Evolutionary conservation across 192 early-diverging fungal genomes (phyloP), one percentile per base, ranked within the genome.

Genomic region (Chytriomyces sp.): DNA sequence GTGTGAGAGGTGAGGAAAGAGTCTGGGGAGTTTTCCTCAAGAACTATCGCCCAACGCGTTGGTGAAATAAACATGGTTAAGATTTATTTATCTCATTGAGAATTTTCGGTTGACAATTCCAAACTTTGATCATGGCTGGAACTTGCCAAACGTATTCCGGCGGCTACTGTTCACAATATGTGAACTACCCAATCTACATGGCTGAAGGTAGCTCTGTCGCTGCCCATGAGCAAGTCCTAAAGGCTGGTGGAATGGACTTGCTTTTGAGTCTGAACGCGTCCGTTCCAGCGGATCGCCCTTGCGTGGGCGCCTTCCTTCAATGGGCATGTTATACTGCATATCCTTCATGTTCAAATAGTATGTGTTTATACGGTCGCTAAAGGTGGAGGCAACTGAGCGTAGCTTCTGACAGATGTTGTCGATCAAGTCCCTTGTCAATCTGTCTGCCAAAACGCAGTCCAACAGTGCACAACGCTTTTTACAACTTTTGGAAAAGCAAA

Each of bases 1-100:
- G 83, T n/a, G 74, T 82, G 0, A n/a, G 76, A 0, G 85, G 82
- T 7, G 80, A 81, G 58, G 78, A 84, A 57, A 73, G 72, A 53
- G 54, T 84, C 4, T 85, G 78, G 79, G 86, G 86, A 7, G 78
- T 79, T 22, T 85, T 87, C 76, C 65, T 87, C 64, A 87, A 87
- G 58, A 83, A 87, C 61, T 87, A 85, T 67, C 39, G 54, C 22
- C 80, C 78, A 10, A 83, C 83, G 2, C n/a, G 78, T 10, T 87
- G 86, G 86, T 87, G 32, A n/a, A n/a, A n/a, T n/a, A n/a, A n/a
- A n/a, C n/a, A n/a, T n/a, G n/a, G n/a, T n/a, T n/a, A n/a, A n/a
- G n/a, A n/a, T n/a, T n/a, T n/a, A n/a, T n/a, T n/a, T n/a, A n/a
- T n/a, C n/a, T n/a, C n/a, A n/a, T n/a, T n/a, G n/a, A n/a, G n/a